phyloP scores from a whole-genome alignment of 257 asterid species.

The Solanum lycopersicoides region DNA sequence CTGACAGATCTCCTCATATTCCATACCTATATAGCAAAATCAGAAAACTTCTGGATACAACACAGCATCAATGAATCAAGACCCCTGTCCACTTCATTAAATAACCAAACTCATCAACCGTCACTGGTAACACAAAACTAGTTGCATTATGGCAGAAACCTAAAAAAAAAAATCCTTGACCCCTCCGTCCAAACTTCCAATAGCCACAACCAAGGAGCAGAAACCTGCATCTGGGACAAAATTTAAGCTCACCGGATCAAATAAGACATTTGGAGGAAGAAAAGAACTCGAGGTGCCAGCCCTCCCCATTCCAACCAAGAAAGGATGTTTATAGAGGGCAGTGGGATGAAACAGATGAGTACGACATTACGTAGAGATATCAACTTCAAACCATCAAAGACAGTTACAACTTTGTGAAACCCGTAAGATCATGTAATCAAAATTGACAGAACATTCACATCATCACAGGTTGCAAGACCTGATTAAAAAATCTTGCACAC shows the following conservation, averaged over 20 bases:
- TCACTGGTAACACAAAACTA: background rate
- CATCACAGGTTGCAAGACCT: background rate
- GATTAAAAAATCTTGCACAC: too few species aligned
- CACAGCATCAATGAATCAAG: background rate
- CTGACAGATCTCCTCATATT: background rate
- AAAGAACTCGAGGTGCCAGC: background rate
- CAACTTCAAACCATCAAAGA: background rate
- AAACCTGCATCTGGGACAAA: background rate
- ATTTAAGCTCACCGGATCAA: background rate
- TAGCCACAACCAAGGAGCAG: background rate
- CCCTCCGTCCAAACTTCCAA: background rate
- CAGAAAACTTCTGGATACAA: background rate
- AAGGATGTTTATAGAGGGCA: background rate
- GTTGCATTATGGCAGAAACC: background rate
- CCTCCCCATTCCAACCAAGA: background rate
- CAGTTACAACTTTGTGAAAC: background rate
- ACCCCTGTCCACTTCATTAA: background rate
- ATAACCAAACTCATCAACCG: too few species aligned
- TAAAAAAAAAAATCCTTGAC: background rate
- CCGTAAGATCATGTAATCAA: background rate
- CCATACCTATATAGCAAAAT: background rate
- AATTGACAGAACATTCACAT: background rate
- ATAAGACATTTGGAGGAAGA: background rate
- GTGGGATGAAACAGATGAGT: background rate
- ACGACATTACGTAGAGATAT: background rate